Evolutionary conservation across 2,329 filamentous ascomycete genomes (phyloP), one percentile per base, ranked within the genome.

Genomic region (Penicillium digitatum): DNA sequence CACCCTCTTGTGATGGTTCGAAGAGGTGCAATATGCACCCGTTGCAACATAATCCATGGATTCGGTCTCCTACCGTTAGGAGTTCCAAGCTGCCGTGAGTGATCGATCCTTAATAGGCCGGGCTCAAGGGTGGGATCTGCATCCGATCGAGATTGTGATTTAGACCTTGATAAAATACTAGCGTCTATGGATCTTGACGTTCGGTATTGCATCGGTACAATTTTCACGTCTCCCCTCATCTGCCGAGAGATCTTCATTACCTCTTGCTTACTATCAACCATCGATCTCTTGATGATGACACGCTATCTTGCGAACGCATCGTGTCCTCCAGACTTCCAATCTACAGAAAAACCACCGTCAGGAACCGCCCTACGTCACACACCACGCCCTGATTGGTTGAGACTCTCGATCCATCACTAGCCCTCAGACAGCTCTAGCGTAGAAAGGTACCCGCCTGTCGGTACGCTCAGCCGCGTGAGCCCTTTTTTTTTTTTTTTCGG

Each of bases 81-180:
- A n/a, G 55, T 58, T 29, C 62, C 62, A 63, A 55, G 29, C 51
- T 58, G 48, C 34, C 39, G 56, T 39, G 52, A 42, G 44, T 27
- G 61, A 63, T 64, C 60, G 62, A 62, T n/a, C n/a, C n/a, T n/a
- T n/a, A n/a, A n/a, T n/a, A n/a, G n/a, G 51, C 45, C 34, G 49
- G 35, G 37, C 48, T 47, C 57, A 56, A 46, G 45, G 58, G 55
- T 54, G 49, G 24, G 49, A 22, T 27, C 37, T n/a, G n/a, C 38
- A 18, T 43, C 26, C 48, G 26, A 52, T 48, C 37, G 29, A 53
- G 22, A 48, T 48, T 37, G n/a, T 26, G 29, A 35, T 29, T 29
- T 27, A 3, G 9, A n/a, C 16, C 9, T 26, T 9, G 22, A 5
- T 9, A 42, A 16, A n/a, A 6, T n/a, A 26, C 10, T 16, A 26